Conservation (phyloP, 805 yeast genomes). For the Candida bentonensis region DNA sequence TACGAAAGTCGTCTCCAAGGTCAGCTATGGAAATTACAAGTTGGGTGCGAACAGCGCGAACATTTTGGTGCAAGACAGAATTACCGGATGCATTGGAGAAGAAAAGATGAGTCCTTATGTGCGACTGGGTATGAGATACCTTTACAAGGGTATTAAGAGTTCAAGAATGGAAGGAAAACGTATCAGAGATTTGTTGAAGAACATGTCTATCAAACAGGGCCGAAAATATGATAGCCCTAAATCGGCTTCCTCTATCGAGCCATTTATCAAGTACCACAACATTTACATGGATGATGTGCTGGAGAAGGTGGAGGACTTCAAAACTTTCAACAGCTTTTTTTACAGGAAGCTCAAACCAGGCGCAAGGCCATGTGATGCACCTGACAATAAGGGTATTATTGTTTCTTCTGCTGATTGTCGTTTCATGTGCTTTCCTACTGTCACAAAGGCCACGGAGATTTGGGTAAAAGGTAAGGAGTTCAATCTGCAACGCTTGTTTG, state of each 20-base stretch:
- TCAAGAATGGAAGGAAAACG: conserved; percentile 36
- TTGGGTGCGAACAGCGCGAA: conserved; percentile 87
- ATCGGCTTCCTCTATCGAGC: conserved; percentile 52
- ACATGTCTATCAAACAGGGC: conserved; percentile 71
- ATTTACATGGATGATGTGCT: conserved; percentile 61
- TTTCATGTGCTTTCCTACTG: conserved; percentile 50
- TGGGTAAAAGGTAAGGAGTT: conserved; percentile 88
- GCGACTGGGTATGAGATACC: conserved; percentile 68
- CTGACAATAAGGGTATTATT: conserved; percentile 33
- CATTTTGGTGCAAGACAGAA: conserved; percentile 83
- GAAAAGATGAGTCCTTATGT: conserved; percentile 88
- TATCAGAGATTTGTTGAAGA: conserved; percentile 45
- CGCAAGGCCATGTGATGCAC: conserved; percentile 57
- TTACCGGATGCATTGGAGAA: conserved; percentile 78
- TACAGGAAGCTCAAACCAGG: conserved; percentile 62
- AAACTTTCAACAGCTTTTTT: conserved; percentile 80
- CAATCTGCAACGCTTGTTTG: conserved; percentile 46
- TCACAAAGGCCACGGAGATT: conserved; percentile 48
- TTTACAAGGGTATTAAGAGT: conserved; percentile 60
- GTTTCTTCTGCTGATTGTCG: conserved; percentile 84
- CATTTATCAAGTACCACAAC: conserved; percentile 75
- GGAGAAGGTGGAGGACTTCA: conserved; percentile 35
- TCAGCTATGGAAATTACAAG: conserved; percentile 78
- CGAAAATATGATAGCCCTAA: conserved; percentile 58
- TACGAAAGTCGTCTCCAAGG: conserved; percentile 62